Base-by-base conservation (phyloP, 805 yeast species). In the Jamesozyma hellenica region DNA sequence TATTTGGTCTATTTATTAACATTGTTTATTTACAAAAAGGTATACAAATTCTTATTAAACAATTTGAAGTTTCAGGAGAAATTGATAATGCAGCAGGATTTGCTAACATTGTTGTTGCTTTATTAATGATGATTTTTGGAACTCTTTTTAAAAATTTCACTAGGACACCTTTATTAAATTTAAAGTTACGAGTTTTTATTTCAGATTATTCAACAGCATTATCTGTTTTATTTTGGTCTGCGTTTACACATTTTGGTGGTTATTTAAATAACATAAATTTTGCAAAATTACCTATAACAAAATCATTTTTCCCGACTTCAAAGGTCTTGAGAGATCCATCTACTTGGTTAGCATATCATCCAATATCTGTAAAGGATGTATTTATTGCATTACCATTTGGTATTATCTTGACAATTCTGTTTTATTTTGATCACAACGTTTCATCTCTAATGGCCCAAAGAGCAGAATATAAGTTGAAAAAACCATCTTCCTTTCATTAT, bases 301-400 rank as follows among this genome's bases (percentile, higher is more conserved):
- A 68, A 40, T 67, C 96, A 0, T 92, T 81, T 54, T 70, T 68
- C 28, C 96, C 98, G 2, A 85, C 96, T 0, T 53, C 62, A 4
- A 50, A 44, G 21, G 18, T 40, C 1, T 35, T 36, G 12, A 46
- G 62, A 34, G 50, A 52, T 34, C 40, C 62, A 27, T 21, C 48
- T 1, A 54, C 56, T 7, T 67, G 71, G 71, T 52, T 67, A n/a
- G 70, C 66, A 7, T 64, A 63, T 31, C 59, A 63, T 3, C 46
- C 58, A 2, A 54, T 61, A 1, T 55, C 79, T 0, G 86, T 80
- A 1, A 78, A 79, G 2, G 77, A 87, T 48, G 78, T 90, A 0
- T 92, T 92, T 54, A 60, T 92, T 28, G 97, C 98, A 0, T 58
- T 92, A 7, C 98, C 98, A 0, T 92, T 90, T 69, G 97, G 95